Conservation (phyloP, 192 early-diverging fungal genomes). For the Coemansia sp. region DNA sequence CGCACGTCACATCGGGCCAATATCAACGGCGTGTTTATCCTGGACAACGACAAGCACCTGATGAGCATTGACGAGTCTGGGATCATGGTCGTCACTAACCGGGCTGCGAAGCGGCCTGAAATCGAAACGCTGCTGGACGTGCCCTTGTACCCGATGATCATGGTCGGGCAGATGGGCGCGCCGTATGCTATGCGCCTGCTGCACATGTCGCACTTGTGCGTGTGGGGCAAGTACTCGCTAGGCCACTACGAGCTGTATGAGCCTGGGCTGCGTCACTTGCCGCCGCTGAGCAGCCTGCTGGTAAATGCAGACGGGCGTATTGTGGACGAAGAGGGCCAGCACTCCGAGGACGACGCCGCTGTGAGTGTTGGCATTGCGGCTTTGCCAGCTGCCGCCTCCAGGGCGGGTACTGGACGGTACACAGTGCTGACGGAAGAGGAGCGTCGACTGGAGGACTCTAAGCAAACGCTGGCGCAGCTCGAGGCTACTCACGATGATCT, state of each 20-base stretch:
- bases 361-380: too few relatives aligned
- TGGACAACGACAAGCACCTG: slow-evolving; percentile 51
- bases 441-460: slow-evolving; percentile 11
- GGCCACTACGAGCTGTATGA: slow-evolving; percentile 57
- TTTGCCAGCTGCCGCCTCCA: too few relatives aligned
- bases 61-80: slow-evolving; percentile 44
- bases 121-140: slow-evolving; percentile 45
- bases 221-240: slow-evolving; percentile 49
- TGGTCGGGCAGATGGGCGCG: slow-evolving; percentile 43
- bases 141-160: slow-evolving; percentile 48
- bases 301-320: slow-evolving; percentile 1
- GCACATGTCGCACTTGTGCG: slow-evolving; percentile 55
- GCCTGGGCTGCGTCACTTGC: slow-evolving; percentile 42
- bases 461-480: slow-evolving; percentile 33
- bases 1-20: slow-evolving; percentile 31
- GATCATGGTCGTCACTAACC: slow-evolving; percentile 39
- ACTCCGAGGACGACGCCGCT: too few relatives aligned
- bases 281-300: slow-evolving; percentile 38
- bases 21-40: slow-evolving; percentile 48
- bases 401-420: not conserved
- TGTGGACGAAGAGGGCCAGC: not conserved
- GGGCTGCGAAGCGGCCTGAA: slow-evolving; percentile 4
- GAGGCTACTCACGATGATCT: slow-evolving; percentile 29
- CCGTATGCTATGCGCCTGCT: slow-evolving; percentile 56
- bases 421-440: not conserved